Evolutionary conservation across 257 asterid species (phyloP).

Genomic region (Solanum peruvianum): DNA sequence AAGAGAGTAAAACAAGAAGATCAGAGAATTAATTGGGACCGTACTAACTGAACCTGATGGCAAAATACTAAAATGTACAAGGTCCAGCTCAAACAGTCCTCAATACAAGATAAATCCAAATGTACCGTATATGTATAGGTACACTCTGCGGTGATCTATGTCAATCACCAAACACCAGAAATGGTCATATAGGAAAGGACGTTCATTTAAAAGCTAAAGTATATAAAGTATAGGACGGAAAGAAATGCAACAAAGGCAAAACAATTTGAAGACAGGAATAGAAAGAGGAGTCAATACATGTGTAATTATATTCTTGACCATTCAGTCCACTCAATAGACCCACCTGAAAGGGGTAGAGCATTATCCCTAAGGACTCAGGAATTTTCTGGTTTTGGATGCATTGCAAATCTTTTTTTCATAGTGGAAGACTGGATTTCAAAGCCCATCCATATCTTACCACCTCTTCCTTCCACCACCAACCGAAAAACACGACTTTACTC

Average conservation of each 20-base stretch:
- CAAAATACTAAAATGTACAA: neutral
- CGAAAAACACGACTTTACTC: conserved; percentile 12
- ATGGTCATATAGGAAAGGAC: neutral
- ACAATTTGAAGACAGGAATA: conserved; percentile 54
- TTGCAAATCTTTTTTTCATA: conserved; percentile 33
- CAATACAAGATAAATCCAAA: neutral
- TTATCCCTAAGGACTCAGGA: conserved; percentile 22
- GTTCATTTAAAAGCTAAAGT: neutral
- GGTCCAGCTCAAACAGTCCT: neutral
- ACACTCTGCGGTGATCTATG: neutral
- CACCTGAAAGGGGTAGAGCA: conserved; percentile 29
- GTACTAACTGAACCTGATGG: neutral
- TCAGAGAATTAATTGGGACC: neutral
- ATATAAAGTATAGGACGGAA: neutral
- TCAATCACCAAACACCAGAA: conserved; percentile 13
- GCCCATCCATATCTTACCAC: conserved; percentile 41
- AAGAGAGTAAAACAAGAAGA: neutral
- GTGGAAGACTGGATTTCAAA: conserved; percentile 57
- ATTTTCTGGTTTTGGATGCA: conserved; percentile 30
- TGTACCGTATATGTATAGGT: conserved; percentile 21
- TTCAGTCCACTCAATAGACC: conserved; percentile 51
- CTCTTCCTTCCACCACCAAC: conserved; percentile 45
- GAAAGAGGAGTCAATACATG: conserved; percentile 54
- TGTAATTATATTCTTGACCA: conserved; percentile 59
- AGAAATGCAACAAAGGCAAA: conserved; percentile 23